Evolutionary conservation across 352 stramenopile species (phyloP), one percentile per base, ranked within the genome.

Genomic region (Phytopythium mirpurense): DNA sequence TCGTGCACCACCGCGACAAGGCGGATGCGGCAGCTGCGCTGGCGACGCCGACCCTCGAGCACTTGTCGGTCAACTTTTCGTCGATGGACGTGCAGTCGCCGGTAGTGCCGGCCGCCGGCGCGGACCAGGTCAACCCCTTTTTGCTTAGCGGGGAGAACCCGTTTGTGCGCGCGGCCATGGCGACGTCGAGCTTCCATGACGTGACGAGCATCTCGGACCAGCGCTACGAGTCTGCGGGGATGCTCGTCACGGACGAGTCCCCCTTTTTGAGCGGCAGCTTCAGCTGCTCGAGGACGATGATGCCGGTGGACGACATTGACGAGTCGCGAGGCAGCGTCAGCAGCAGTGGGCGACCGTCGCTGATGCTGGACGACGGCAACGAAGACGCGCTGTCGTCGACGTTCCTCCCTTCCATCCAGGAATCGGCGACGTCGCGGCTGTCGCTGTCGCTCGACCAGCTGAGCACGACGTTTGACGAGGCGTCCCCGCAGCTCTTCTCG

Each of bases 391-490:
- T 86, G 23, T 76, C 62, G 23, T 73, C 53, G 21, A 24, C 70
- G 50, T 84, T 85, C 52, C 54, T 90, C 34, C 72, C 81, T 54
- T 74, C 76, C 49, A 90, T 90, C 60, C 72, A 82, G 43, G 79
- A 90, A 36, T 85, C 85, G 42, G 56, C 58, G 19, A 85, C 75
- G n/a, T 56, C 55, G 14, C 63, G 80, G 10, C 70, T 84, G 64
- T 74, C 71, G 40, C 60, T 91, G 26, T 87, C 78, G 27, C 68
- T 83, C 9, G 74, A 81, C 43, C 77, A 86, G 31, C 57, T 88
- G 18, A 68, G 77, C 46, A 54, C 65, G 18, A 69, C 36, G 29
- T 69, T 78, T 50, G 74, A 81, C 51, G 65, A 74, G 45, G 50
- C 66, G 8, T 27, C 59, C 14, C 66, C 75, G 15, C 66, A 76